Base-by-base conservation (phyloP, 345 rosid species). In the Tarenaya hassleriana region DNA sequence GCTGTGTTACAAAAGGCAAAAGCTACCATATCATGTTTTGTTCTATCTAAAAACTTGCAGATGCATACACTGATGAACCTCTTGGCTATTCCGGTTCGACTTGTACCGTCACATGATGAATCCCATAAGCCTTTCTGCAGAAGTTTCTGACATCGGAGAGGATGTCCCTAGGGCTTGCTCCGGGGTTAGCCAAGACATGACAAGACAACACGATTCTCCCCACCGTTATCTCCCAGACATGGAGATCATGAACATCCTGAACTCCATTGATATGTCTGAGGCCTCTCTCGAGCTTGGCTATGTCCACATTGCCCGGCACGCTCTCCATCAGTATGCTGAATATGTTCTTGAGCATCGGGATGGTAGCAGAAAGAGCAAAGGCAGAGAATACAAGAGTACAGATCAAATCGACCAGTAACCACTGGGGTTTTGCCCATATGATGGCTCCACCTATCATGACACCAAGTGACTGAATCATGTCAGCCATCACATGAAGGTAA, bases 381-480 rank as follows among this genome's bases (percentile, higher is more conserved):
- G 45, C 68, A 19, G 87, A 82, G 69, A 84, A 86, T 16, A 80
- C 19, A 35, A 86, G 66, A 34, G 96, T 84, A 62, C 84, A 78
- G 32, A 78, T 58, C 41, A 84, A 76, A 75, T 91, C 98, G 16
- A 79, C 77, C 15, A 80, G 41, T 45, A 75, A 59, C 85, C 94
- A 91, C 15, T 56, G 51, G 0, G 91, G 89, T 41, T 73, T 76
- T 14, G 40, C 58, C 96, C 91, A 84, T 51, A 84, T 78, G 55
- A 84, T 39, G 1, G 72, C 79, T 61, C 87, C 89, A 17, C 92
- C 82, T 3, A 82, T 73, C 94, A 91, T 82, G 55, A 82, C 95
- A 15, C 97, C 95, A 3, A 68, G 58, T 0, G 94, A 76, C 44
- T 84, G 97, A 58, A 90, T 80, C 44, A 84, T 78, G 69, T 90